A percentile compares a stretch with the other conserved stretches of the same genome.
phyloP scores from a whole-genome alignment of 306 rosid species.

The Begonia loranthoides region DNA sequence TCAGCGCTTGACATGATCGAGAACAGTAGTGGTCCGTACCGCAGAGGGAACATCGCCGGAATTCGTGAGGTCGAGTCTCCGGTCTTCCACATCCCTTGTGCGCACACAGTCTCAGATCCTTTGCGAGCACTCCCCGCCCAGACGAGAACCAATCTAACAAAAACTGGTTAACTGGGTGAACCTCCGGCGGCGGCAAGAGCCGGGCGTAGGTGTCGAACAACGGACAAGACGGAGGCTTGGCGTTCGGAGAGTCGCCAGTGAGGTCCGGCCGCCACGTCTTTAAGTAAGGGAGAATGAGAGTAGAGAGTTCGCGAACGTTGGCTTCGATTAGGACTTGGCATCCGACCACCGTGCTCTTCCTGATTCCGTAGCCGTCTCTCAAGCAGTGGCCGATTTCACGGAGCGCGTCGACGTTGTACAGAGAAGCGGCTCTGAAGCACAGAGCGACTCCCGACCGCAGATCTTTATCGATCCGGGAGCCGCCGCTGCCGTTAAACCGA shows the following conservation, averaged over 20 bases:
- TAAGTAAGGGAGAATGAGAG: constrained; percentile 17
- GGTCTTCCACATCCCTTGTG: constrained; percentile 69
- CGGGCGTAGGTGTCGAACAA: constrained; percentile 43
- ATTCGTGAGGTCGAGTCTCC: constrained; percentile 76
- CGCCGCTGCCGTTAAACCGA: constrained; percentile 94
- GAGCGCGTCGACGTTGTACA: constrained; percentile 73
- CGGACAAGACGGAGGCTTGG: constrained; percentile 13
- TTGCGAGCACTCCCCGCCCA: constrained; percentile 12
- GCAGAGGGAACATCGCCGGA: constrained; percentile 76
- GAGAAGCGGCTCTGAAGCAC: constrained; percentile 55
- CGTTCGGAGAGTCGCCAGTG: constrained; percentile 8
- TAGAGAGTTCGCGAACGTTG: constrained; percentile 55
- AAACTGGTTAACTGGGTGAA: constrained; percentile 53
- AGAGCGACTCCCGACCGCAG: constrained; percentile 64
- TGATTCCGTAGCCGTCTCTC: constrained; percentile 78
- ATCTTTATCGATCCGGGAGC: constrained; percentile 42
- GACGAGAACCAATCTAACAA: constrained; percentile 63
- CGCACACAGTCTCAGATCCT: constrained; percentile 43
- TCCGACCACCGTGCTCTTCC: constrained; percentile 43
- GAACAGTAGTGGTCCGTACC: constrained; percentile 77
- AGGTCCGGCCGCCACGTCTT: constrained; percentile 16
- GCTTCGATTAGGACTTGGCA: constrained; percentile 58
- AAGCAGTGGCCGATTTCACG: constrained; percentile 88
- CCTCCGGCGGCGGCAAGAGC: constrained; percentile 31
- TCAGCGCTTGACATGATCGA: constrained; percentile 77